Evolutionary conservation across 768 basidiomycete genomes (phyloP).

Genomic region (Leucocoprinus leucothites): DNA sequence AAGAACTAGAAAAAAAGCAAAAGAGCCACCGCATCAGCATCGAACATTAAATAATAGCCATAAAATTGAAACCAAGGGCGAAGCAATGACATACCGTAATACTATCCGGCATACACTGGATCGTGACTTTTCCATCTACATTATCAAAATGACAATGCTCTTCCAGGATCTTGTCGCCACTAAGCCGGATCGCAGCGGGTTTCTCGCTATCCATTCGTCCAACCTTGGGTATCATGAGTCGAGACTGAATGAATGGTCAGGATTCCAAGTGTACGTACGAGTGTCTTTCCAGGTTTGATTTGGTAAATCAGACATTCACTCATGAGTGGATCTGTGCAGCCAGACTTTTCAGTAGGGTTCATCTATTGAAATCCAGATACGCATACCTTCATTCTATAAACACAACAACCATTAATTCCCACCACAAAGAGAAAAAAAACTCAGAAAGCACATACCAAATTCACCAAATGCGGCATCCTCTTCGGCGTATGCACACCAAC

Average conservation of each 20-base stretch:
- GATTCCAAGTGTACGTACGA: constrained; percentile 40
- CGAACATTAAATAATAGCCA: background rate
- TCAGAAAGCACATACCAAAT: constrained; percentile 52
- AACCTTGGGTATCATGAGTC: constrained; percentile 42
- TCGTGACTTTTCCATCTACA: constrained; percentile 75
- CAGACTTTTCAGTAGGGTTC: constrained; percentile 15
- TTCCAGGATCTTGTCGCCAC: constrained; percentile 86
- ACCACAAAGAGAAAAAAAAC: background rate
- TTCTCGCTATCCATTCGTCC: constrained; percentile 85
- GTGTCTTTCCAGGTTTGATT: constrained; percentile 80
- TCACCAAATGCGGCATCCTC: constrained; percentile 95
- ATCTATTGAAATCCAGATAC: constrained; percentile 1
- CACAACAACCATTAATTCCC: too few species aligned
- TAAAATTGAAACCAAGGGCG: background rate
- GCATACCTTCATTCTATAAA: constrained; percentile 71
- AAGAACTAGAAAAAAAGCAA: too few species aligned
- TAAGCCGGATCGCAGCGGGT: constrained; percentile 85
- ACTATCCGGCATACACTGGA: constrained; percentile 77
- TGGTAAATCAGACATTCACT: constrained; percentile 94
- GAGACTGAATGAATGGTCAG: too few species aligned
- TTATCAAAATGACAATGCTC: constrained; percentile 95
- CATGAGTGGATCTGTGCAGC: constrained; percentile 81
- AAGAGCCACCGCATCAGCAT: too few species aligned
- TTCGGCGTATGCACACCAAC: constrained; percentile 99
- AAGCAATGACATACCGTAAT: constrained; percentile 59